phyloP scores from a whole-genome alignment of 768 basidiomycete genomes.

The Rhodotorula paludigena region DNA sequence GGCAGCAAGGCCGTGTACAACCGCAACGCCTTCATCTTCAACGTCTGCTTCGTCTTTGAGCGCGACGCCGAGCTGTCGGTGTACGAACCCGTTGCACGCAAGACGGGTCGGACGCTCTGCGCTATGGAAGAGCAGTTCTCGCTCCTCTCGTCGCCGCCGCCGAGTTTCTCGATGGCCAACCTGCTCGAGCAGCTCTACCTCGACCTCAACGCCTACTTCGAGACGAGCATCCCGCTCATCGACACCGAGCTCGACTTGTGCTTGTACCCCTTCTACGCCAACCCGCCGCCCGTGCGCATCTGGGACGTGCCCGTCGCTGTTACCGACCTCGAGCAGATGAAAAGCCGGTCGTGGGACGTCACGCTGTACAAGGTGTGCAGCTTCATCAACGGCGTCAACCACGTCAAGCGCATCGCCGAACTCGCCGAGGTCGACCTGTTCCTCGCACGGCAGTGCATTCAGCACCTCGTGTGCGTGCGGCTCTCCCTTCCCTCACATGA shows the following conservation, averaged over 20 bases:
- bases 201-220: constrained; percentile 94
- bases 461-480: constrained; percentile 74
- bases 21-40: constrained; percentile 85
- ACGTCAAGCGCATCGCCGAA: constrained; percentile 83
- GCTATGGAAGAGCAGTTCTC: constrained; percentile 87
- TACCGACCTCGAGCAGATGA: constrained; percentile 70
- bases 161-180: constrained; percentile 57
- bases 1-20: constrained; percentile 42
- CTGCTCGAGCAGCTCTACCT: constrained; percentile 92
- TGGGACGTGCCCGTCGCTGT: constrained; percentile 94
- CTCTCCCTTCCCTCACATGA: background rate
- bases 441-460: constrained; percentile 76
- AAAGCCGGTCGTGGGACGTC: constrained; percentile 92
- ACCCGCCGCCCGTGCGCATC: constrained; percentile 79
- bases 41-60: constrained; percentile 94
- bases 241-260: constrained; percentile 90
- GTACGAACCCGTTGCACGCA: constrained; percentile 91
- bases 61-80: constrained; percentile 84
- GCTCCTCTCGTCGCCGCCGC: constrained; percentile 63
- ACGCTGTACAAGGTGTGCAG: constrained; percentile 81
- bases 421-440: constrained; percentile 81
- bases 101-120: constrained; percentile 81
- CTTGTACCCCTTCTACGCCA: constrained; percentile 93
- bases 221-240: constrained; percentile 84
- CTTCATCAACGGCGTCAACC: constrained; percentile 84